Conservation (phyloP, 2,329 filamentous ascomycete genomes). For the Trichoderma sp. region DNA sequence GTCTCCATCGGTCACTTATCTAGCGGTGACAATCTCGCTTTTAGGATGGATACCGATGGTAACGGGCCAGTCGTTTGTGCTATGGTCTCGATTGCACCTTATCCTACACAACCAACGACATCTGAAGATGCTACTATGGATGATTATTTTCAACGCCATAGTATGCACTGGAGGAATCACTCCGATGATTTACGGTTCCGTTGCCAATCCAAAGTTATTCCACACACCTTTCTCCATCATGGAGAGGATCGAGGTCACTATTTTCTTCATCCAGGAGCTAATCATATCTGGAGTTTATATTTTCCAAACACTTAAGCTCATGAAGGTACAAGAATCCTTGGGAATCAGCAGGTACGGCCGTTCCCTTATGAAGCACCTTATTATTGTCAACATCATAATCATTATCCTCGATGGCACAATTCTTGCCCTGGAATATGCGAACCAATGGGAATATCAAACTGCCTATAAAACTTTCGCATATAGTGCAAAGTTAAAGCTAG, state of each 20-base stretch:
- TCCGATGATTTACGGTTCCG: neutral
- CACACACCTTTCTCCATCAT: neutral
- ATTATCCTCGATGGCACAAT: neutral
- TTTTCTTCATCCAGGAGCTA: neutral
- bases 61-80: neutral
- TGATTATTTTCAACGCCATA: neutral
- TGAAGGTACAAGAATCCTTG: neutral
- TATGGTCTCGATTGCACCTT: neutral
- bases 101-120: neutral
- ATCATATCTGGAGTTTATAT: neutral
- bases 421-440: neutral
- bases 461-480: neutral
- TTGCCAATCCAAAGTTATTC: neutral
- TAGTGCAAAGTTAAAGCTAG: neutral
- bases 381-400: neutral
- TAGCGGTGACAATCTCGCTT: neutral
- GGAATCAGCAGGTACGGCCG: neutral
- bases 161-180: neutral
- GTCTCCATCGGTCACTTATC: neutral
- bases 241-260: neutral
- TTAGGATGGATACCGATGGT: neutral
- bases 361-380: neutral
- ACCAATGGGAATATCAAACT: neutral
- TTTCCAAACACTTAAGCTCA: neutral
- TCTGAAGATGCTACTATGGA: neutral